Conservation (phyloP, 2,329 filamentous ascomycete genomes). For the Teratosphaeria gauchensis region DNA sequence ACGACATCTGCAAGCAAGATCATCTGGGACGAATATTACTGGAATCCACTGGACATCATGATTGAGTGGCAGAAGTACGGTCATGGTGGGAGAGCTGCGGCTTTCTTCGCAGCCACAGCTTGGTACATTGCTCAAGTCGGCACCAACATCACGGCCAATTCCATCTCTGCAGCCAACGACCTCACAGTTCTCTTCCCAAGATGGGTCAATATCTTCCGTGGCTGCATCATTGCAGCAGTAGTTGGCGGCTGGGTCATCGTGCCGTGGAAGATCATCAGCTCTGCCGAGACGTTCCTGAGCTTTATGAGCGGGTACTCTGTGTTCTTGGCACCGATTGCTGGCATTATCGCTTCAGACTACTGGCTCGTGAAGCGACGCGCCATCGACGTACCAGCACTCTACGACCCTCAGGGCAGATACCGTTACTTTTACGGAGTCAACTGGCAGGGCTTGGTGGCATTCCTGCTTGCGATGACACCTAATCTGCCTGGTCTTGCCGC, state of each 20-base stretch:
- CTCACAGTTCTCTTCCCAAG: constrained; percentile 3
- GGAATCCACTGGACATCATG: constrained; percentile 27
- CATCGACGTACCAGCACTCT: constrained; percentile 41
- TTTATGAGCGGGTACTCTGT: constrained; percentile 44
- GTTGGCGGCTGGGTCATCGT: constrained; percentile 5
- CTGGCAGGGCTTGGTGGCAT: constrained; percentile 21
- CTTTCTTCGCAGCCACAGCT: constrained; percentile 8
- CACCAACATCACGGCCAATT: constrained; percentile 7
- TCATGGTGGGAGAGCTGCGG: constrained; percentile 9
- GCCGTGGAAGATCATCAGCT: constrained; percentile 7
- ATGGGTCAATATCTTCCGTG: constrained; percentile 5
- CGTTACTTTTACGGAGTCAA: constrained; percentile 28
- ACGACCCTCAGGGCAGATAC: constrained; percentile 30
- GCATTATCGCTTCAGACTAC: constrained; percentile 46
- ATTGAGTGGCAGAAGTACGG: constrained; percentile 20
- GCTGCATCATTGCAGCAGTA: constrained; percentile 4
- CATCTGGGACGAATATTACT: constrained; percentile 33
- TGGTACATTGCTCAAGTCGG: constrained; percentile 43
- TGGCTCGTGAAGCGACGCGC: constrained; percentile 38
- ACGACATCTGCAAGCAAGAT: constrained; percentile 46
- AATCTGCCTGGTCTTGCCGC: constrained; percentile 3
- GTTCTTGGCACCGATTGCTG: constrained; percentile 54
- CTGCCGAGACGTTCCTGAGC: constrained; percentile 3
- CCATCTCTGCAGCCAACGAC: constrained; percentile 5
- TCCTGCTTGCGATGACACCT: not conserved